Evolutionary conservation across 176 grass and related monocot species (phyloP).

Genomic region (Oryza officinalis): DNA sequence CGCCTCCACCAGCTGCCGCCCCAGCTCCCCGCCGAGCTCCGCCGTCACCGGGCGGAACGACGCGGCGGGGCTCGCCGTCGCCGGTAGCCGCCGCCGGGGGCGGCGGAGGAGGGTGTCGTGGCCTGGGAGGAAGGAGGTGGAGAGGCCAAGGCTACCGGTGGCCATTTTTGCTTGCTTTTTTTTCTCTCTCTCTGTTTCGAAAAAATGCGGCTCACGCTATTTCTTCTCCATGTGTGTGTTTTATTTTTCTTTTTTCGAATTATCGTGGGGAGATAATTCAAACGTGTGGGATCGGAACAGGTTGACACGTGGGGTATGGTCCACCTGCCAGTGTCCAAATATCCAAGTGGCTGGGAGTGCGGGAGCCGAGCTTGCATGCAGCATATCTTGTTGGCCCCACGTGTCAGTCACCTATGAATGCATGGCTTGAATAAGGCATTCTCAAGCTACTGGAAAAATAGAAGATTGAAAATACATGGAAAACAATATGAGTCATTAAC

Average conservation of each 20-base stretch:
- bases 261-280: constrained; percentile 16
- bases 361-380: not conserved
- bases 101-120: constrained; percentile 43
- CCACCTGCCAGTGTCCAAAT: not conserved
- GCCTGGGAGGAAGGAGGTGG: constrained; percentile 67
- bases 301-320: not conserved
- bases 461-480: no score
- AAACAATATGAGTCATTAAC: no score
- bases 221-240: not conserved
- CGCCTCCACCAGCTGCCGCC: constrained; percentile 73
- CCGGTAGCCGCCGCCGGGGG: not conserved
- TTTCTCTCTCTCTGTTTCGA: not conserved
- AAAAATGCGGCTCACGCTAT: constrained; percentile 36
- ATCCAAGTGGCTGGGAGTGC: not conserved
- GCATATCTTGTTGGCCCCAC: not conserved
- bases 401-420: not conserved
- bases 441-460: no score
- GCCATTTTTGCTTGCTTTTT: constrained; percentile 36
- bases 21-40: constrained; percentile 43
- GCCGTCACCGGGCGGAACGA: constrained; percentile 47
- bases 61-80: not conserved
- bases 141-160: constrained; percentile 53
- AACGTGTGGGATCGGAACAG: constrained; percentile 8
- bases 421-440: not conserved
- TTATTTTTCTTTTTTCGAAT: not conserved